Evolutionary conservation across 129 eudicot genomes (phyloP), one percentile per base, ranked within the genome.

Genomic region (Helianthus tuberosus): DNA sequence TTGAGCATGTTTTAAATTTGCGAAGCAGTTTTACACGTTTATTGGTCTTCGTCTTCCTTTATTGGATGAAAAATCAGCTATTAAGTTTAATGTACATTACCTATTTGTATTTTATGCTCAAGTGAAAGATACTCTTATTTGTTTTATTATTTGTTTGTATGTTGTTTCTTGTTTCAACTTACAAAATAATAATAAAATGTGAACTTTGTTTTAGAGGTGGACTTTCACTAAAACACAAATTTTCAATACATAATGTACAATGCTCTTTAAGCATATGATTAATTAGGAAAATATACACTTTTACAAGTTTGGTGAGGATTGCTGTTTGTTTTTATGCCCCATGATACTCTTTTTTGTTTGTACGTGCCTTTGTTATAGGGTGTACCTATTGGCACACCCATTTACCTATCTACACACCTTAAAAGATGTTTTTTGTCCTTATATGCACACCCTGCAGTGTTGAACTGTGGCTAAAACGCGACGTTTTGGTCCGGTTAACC

Each of bases 121-220:
- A 70, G 29, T 51, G 77, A 3, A 70, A 78, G 66, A 63, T 59
- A 46, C 71, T 49, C 12, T 32, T 32, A 1, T 47, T 69, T 69
- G 70, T 77, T 60, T 77, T 68, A 46, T 76, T 64, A 39, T 64
- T 53, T 36, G 79, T 64, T 74, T 47, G 17, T 61, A 48, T 51
- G 35, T 63, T 25, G 50, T 53, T 17, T 25, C 59, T 75, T 44
- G 69, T 68, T 77, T 52, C 68, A 59, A 57, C 13, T 32, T 58
- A 13, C 29, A 11, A 59, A 59, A 8, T 35, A 17, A 8, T 35
- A 17, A 17, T 47, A 13, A 35, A 20, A 68, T 59, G 62, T 11
- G 16, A 46, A 65, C 35, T 64, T 78, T 49, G 29, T 35, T 17
- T 13, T 39, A 39, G 12, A 64, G 63, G 17, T 47, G 48, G 13